These are phyloP conservation scores for Scytalidium lignicola DNA, from an alignment of 2,329 filamentous ascomycete genomes.

Conservation along the genomic window DNA sequence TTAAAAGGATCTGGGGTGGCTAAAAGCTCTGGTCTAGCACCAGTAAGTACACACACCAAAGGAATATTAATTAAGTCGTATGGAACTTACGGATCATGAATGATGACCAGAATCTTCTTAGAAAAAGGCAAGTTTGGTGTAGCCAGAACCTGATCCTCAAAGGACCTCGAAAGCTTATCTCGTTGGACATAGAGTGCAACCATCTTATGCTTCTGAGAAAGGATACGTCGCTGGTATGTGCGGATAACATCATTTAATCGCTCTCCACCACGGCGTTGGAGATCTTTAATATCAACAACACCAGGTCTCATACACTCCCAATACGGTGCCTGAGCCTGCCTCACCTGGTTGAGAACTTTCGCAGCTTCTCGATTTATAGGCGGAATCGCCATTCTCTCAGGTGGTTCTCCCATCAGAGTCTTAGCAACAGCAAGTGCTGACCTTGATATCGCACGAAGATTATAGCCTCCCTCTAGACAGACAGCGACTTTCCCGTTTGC, in stretches of 20 bases:
- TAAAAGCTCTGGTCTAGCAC: slow-evolving; percentile 59
- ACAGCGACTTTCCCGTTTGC: slow-evolving; percentile 86
- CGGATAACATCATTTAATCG: slow-evolving; percentile 78
- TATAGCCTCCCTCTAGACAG: slow-evolving; percentile 94
- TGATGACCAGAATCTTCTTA: slow-evolving; percentile 71
- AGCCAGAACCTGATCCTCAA: slow-evolving; percentile 80
- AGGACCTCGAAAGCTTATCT: slow-evolving; percentile 66
- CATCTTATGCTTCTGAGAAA: slow-evolving; percentile 73
- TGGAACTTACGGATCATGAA: slow-evolving; percentile 76
- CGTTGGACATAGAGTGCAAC: slow-evolving; percentile 74
- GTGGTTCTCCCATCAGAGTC: slow-evolving; percentile 93
- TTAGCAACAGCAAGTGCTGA: slow-evolving; percentile 87
- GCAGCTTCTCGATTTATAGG: slow-evolving; percentile 54
- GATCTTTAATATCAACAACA: slow-evolving; percentile 47
- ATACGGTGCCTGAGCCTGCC: slow-evolving; percentile 60
- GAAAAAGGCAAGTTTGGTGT: slow-evolving; percentile 65
- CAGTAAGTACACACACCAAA: slow-evolving; percentile 15
- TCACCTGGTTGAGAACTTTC: slow-evolving; percentile 52
- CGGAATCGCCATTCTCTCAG: slow-evolving; percentile 53
- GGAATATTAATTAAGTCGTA: background rate
- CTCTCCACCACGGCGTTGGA: slow-evolving; percentile 48
- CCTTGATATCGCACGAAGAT: slow-evolving; percentile 84
- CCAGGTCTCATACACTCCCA: slow-evolving; percentile 85
- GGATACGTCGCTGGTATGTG: slow-evolving; percentile 64
- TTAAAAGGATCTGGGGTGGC: slow-evolving; percentile 65